Conservation (phyloP, 768 basidiomycete genomes). For the Amanita thiersii region DNA sequence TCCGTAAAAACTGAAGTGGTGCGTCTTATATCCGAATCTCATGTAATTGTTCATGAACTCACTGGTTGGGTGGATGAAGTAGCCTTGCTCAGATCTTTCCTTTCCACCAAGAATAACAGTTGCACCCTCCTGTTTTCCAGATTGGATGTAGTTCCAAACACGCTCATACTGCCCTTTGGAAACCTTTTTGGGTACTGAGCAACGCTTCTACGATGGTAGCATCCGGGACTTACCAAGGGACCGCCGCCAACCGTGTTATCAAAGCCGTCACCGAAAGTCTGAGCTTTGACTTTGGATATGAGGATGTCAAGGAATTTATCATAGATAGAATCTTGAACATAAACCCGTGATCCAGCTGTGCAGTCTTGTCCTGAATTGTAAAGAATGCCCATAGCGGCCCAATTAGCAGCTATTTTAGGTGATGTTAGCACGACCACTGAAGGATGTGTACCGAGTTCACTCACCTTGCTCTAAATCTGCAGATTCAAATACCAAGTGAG, state of each 20-base stretch:
- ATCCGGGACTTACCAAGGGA: constrained; percentile 53
- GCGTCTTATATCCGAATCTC: neutral
- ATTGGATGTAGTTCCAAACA: constrained; percentile 82
- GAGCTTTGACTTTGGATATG: constrained; percentile 56
- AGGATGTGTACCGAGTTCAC: constrained; percentile 11
- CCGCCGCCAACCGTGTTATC: constrained; percentile 70
- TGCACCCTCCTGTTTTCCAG: constrained; percentile 80
- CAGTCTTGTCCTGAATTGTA: constrained; percentile 93
- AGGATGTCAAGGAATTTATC: constrained; percentile 72
- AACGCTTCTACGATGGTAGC: neutral
- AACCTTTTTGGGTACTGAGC: constrained; percentile 36
- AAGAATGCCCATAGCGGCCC: constrained; percentile 80
- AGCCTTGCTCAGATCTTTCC: constrained; percentile 72
- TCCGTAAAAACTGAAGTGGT: constrained; percentile 71
- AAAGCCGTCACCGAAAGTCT: constrained; percentile 76
- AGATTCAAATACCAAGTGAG: constrained; percentile 82
- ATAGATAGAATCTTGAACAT: constrained; percentile 82
- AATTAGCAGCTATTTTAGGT: constrained; percentile 54
- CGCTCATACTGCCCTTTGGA: constrained; percentile 82
- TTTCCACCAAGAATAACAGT: constrained; percentile 71
- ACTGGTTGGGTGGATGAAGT: constrained; percentile 87
- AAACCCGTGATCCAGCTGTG: constrained; percentile 85
- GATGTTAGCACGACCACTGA: neutral
- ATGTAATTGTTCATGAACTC: constrained; percentile 17
- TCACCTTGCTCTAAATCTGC: constrained; percentile 84